phyloP scores from a whole-genome alignment of 225 moss, liverwort and hornwort species.

The Physcomitrium patens region DNA sequence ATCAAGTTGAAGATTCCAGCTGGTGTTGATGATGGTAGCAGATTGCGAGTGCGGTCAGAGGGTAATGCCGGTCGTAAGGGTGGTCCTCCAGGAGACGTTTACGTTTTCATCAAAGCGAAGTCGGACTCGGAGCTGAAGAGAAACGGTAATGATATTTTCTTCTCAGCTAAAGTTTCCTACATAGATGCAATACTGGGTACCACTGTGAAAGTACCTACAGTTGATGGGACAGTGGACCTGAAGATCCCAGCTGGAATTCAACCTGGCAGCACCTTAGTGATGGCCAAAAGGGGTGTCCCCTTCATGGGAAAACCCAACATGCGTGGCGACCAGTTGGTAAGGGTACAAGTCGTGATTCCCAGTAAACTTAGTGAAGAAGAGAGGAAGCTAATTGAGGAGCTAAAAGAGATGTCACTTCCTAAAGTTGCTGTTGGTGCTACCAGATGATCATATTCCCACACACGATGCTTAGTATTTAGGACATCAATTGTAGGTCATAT shows the following conservation, averaged over 20 bases:
- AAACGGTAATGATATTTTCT: slow-evolving; percentile 84
- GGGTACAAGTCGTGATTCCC: slow-evolving; percentile 87
- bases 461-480: not conserved
- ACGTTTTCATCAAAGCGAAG: slow-evolving; percentile 86
- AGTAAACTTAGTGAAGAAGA: slow-evolving; percentile 79
- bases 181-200: slow-evolving; percentile 94
- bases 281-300: slow-evolving; percentile 92
- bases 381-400: slow-evolving; percentile 88
- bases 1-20: slow-evolving; percentile 93
- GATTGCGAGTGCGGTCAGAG: slow-evolving; percentile 83
- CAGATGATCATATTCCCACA: slow-evolving; percentile 19
- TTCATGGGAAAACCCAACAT: slow-evolving; percentile 77
- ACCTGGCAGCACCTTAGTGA: slow-evolving; percentile 87
- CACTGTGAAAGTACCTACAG: slow-evolving; percentile 86
- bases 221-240: slow-evolving; percentile 83
- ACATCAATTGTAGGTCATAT: slow-evolving; percentile 9
- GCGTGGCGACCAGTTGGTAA: slow-evolving; percentile 84
- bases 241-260: slow-evolving; percentile 91
- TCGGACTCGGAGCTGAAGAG: slow-evolving; percentile 81
- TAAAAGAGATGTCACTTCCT: slow-evolving; percentile 72
- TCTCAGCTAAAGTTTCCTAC: slow-evolving; percentile 77
- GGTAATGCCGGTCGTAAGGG: slow-evolving; percentile 87
- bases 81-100: slow-evolving; percentile 90
- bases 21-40: slow-evolving; percentile 90
- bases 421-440: slow-evolving; percentile 46